Percentiles rank a stretch among this genome's conserved stretches.
These are phyloP conservation scores for Aspergillus transmontanensis DNA, from an alignment of 2,329 filamentous ascomycete genomes.

Conservation along the genomic window DNA sequence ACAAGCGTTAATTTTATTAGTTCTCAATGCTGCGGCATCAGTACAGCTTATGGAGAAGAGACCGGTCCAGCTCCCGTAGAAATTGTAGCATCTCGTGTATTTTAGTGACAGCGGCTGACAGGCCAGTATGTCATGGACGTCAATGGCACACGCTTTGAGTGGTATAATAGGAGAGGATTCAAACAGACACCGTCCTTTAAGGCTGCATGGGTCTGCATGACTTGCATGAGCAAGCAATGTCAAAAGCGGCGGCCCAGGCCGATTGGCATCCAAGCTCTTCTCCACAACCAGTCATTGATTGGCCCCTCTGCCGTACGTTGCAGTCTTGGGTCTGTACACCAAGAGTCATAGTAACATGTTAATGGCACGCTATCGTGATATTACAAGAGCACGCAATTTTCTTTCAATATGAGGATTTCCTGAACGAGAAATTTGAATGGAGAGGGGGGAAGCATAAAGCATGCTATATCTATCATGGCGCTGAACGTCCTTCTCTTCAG, in stretches of 20 bases:
- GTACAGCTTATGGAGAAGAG: background rate
- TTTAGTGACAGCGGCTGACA: background rate
- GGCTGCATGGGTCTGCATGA: background rate
- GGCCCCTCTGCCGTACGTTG: background rate
- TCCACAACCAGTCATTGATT: constrained; percentile 4
- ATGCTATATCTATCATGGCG: background rate
- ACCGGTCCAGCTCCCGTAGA: background rate
- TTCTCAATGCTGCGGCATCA: background rate
- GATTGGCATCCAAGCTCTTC: background rate
- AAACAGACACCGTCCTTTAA: background rate
- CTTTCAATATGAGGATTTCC: constrained; percentile 1
- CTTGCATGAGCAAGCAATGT: background rate
- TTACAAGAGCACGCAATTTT: constrained; percentile 9
- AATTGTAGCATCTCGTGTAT: background rate
- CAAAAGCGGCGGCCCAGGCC: background rate
- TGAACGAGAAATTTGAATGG: background rate
- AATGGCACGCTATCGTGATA: constrained; percentile 1
- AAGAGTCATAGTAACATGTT: background rate
- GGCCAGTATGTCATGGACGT: background rate
- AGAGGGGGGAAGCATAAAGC: background rate
- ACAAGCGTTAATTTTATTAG: background rate
- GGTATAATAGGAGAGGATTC: background rate
- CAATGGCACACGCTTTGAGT: background rate
- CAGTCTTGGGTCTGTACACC: constrained; percentile 1
- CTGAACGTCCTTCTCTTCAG: background rate